Percentiles rank a stretch among this genome's conserved stretches.
phyloP scores from a whole-genome alignment of 1,284 basidiomycete species.

The Moesziomyces antarcticus region DNA sequence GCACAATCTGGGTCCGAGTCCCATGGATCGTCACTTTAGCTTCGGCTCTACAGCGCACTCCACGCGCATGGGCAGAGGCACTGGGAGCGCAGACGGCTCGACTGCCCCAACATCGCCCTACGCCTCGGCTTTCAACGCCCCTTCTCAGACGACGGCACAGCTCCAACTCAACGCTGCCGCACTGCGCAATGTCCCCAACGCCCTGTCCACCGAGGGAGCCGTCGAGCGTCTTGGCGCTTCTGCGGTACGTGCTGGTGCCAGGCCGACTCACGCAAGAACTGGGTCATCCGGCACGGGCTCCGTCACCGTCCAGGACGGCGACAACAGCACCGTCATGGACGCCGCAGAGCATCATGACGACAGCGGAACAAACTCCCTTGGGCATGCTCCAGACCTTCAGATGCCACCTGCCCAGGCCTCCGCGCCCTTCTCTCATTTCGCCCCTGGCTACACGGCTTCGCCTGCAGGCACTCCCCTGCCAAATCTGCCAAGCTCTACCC shows the following conservation, averaged over 20 bases:
- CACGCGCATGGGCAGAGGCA: constrained; percentile 7
- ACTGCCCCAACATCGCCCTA: constrained; percentile 38
- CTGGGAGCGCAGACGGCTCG: constrained; percentile 14
- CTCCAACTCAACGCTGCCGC: constrained; percentile 56
- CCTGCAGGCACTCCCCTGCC: constrained; percentile 26
- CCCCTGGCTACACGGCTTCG: constrained; percentile 19
- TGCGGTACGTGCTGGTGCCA: constrained; percentile 3
- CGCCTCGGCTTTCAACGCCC: constrained; percentile 41
- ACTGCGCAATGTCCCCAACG: constrained; percentile 52
- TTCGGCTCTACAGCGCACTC: constrained; percentile 1
- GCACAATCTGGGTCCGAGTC: constrained; percentile 5
- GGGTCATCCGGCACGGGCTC: constrained; percentile 31
- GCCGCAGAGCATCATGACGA: constrained; percentile 26
- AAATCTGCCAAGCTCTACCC: constrained; percentile 9
- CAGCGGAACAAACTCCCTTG: constrained; percentile 11
- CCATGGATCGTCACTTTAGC: constrained; percentile 24
- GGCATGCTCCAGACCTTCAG: constrained; percentile 45
- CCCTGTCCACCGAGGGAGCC: constrained; percentile 45
- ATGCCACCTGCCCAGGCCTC: constrained; percentile 58
- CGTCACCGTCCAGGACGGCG: constrained; percentile 42
- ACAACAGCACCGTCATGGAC: constrained; percentile 44
- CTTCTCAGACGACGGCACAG: constrained; percentile 44
- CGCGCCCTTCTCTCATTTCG: constrained; percentile 55
- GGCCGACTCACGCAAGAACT: constrained; percentile 21
- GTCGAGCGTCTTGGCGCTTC: constrained; percentile 39